These are phyloP conservation scores for Ceratocystis eucalypticola DNA, from an alignment of 2,329 filamentous ascomycete genomes.

Conservation along the genomic window DNA sequence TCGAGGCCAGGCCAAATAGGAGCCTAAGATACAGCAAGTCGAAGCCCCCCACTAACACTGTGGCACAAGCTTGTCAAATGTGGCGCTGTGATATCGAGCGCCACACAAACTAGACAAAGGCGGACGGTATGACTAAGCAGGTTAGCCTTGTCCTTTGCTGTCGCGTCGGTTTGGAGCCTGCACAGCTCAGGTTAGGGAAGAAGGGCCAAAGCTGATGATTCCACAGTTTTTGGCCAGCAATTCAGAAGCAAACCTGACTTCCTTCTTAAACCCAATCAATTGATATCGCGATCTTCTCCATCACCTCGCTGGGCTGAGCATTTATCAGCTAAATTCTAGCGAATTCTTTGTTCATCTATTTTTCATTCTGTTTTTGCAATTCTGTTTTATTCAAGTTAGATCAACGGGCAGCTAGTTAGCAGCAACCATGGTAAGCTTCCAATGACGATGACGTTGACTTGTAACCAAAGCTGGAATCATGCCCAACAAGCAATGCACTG, in stretches of 20 bases:
- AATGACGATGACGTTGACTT: conserved; percentile 2
- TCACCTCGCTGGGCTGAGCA: neutral
- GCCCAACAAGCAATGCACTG: neutral
- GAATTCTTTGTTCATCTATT: neutral
- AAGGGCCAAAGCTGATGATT: conserved; percentile 1
- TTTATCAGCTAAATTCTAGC: neutral
- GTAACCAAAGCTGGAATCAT: neutral
- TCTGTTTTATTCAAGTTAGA: neutral
- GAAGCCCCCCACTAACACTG: neutral
- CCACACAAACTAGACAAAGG: neutral
- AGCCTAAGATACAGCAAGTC: neutral
- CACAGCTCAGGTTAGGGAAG: neutral
- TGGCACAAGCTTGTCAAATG: conserved; percentile 2
- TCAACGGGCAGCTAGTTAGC: neutral
- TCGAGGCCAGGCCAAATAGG: neutral
- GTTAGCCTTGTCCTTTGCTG: conserved; percentile 15
- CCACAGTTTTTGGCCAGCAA: conserved; percentile 1
- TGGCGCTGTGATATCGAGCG: neutral
- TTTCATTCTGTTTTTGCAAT: neutral
- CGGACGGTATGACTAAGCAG: neutral
- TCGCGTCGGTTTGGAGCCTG: conserved; percentile 18
- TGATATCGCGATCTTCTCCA: neutral
- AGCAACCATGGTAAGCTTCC: conserved; percentile 7
- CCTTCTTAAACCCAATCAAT: neutral
- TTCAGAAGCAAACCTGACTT: neutral